phyloP scores from a whole-genome alignment of 805 yeast species.

The Saccharomycopsis sp. region DNA sequence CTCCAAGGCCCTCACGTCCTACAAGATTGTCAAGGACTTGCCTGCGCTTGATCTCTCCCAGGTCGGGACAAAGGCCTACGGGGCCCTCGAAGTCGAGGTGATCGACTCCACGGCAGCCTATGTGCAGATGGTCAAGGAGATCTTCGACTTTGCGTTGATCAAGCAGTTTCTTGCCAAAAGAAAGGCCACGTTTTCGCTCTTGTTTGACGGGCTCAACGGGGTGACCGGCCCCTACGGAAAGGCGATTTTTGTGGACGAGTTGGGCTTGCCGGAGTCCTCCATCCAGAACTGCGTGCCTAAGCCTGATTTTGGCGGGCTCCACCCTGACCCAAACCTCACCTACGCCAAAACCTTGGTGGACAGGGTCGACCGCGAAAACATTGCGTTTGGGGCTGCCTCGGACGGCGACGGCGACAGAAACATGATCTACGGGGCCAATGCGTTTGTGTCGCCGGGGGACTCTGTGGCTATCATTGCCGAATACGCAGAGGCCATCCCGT shows the following conservation, averaged over 20 bases:
- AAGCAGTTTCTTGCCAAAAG: conserved; percentile 54
- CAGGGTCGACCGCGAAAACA: conserved; percentile 71
- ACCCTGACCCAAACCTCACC: conserved; percentile 96
- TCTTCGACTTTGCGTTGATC: conserved; percentile 83
- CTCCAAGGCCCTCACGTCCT: conserved; percentile 51
- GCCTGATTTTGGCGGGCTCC: conserved; percentile 95
- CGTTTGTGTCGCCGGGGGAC: conserved; percentile 97
- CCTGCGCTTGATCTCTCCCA: conserved; percentile 57
- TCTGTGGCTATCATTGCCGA: conserved; percentile 96
- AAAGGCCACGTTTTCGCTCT: conserved; percentile 55
- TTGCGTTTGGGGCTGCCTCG: conserved; percentile 97
- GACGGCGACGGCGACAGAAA: conserved; percentile 99
- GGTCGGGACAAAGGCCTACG: conserved; percentile 48
- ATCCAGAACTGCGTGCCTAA: conserved; percentile 75
- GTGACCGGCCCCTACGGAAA: conserved; percentile 95
- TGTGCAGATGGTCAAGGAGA: conserved; percentile 68
- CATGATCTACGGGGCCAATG: conserved; percentile 93
- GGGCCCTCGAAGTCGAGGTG: conserved; percentile 62
- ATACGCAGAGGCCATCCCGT: conserved; percentile 87
- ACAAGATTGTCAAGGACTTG: conserved; percentile 52
- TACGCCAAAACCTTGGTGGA: conserved; percentile 85
- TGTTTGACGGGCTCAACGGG: conserved; percentile 90
- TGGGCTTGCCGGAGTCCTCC: conserved; percentile 63
- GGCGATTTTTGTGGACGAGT: conserved; percentile 75
- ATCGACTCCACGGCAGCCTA: conserved; percentile 79